Evolutionary conservation across 768 basidiomycete species (phyloP).

Genomic region (Calocera viscosa): DNA sequence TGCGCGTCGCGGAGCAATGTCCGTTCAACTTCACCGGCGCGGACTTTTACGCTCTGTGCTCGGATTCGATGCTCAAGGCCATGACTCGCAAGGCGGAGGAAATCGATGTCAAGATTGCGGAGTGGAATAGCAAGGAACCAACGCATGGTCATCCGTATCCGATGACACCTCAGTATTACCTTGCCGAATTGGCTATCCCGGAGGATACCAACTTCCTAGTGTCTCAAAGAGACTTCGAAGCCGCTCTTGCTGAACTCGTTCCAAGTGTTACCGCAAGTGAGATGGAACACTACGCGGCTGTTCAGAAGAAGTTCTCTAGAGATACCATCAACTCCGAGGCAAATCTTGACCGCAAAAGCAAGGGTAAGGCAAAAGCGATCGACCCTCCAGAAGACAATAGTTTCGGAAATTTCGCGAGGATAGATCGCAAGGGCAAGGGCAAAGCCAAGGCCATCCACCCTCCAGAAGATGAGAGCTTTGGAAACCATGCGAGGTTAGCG

Average conservation of each 20-base stretch:
- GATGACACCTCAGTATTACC: constrained; percentile 79
- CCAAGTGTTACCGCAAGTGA: constrained; percentile 78
- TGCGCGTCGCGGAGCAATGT: constrained; percentile 53
- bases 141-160: constrained; percentile 45
- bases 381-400: neutral
- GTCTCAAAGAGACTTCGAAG: constrained; percentile 56
- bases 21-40: constrained; percentile 94
- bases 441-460: constrained; percentile 11
- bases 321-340: constrained; percentile 21
- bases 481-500: neutral
- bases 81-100: constrained; percentile 78
- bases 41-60: constrained; percentile 94
- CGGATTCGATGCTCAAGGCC: constrained; percentile 89
- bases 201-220: constrained; percentile 69
- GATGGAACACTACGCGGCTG: constrained; percentile 66
- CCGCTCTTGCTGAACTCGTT: constrained; percentile 54
- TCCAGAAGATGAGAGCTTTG: neutral
- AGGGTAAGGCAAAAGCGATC: constrained; percentile 12
- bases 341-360: constrained; percentile 7
- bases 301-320: constrained; percentile 56
- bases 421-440: constrained; percentile 12
- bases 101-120: constrained; percentile 55
- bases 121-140: constrained; percentile 36
- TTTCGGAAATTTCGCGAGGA: neutral
- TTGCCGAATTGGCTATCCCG: constrained; percentile 62